Base-by-base conservation (phyloP, 495 filamentous ascomycete species). In the Staphylotrichum tortipilum region DNA sequence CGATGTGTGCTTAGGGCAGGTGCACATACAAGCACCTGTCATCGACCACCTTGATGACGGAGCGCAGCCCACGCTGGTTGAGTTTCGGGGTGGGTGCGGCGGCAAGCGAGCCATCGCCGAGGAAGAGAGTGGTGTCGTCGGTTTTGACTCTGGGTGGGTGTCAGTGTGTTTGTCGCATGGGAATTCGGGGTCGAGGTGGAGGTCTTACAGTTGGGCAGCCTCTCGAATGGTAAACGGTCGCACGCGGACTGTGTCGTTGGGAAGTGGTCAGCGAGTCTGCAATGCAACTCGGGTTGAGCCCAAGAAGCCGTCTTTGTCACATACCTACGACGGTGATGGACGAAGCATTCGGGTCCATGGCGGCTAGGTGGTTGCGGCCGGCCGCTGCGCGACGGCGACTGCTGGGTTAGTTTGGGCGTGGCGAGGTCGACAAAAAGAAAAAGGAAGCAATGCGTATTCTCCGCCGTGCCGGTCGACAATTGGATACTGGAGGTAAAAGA, bases 21-120 rank as follows among this genome's bases (percentile, higher is more conserved):
- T 7, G 19, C 21, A 78, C 88, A 57, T 76, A 98, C 91, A 99
- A 70, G 73, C 94, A 95, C 60, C 84, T 84, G 63, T 97, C 90
- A 63, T 99, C 92, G 43, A 99, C 79, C 3, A 97, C 89, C 70
- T 95, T 97, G 62, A 99, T 85, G 50, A 99, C 87, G 0, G 87
- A 81, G 44, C 90, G 77, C 22, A 99, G 78, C 3, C 92, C 94
- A 55, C 91, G 92, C 55, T 85, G 80, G 57, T 83, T 79, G 17
- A 95, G 78, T 63, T 91, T 92, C 18, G 89, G 90, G 9, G 82
- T 77, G 21, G 89, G 89, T 21, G 78, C 84, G 42, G 78, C 83
- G 5, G 94, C 91, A 49, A 99, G 72, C 8, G 89, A 95, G 17
- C 92, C 92, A 62, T 97, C 92, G 38, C 92, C 92, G 22, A 99